phyloP scores from a whole-genome alignment of 495 filamentous ascomycete species.

The Neurospora tetraspora region DNA sequence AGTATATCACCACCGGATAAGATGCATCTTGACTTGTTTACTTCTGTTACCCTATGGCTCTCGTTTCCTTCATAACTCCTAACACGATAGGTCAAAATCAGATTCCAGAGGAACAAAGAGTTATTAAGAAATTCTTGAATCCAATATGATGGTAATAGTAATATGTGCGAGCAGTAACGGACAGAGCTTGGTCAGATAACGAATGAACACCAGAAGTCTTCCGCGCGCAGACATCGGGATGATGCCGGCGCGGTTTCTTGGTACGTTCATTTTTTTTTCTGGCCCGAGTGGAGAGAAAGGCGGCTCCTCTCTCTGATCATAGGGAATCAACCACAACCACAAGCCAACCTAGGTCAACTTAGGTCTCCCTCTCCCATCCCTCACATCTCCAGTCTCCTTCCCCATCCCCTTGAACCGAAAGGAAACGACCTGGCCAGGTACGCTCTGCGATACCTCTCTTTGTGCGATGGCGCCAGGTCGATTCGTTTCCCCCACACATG shows the following conservation, averaged over 20 bases:
- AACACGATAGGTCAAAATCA: not conserved
- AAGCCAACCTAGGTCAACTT: not conserved
- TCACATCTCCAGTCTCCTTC: not conserved
- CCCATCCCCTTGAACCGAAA: not conserved
- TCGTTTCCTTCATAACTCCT: no score
- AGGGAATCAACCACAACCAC: not conserved
- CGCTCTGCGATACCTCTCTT: not conserved
- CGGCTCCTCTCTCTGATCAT: not conserved
- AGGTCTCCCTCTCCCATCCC: not conserved
- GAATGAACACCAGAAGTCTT: not conserved
- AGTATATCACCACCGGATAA: no score
- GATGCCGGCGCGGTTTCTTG: not conserved
- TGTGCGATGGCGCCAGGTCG: not conserved
- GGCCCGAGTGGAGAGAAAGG: not conserved
- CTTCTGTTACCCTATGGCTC: no score
- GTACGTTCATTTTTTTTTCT: not conserved
- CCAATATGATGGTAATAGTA: not conserved
- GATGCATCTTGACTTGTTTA: no score
- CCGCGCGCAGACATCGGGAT: not conserved
- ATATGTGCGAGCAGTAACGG: not conserved
- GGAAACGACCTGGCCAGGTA: slow-evolving; percentile 5
- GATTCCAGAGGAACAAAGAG: not conserved
- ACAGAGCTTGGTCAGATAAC: not conserved
- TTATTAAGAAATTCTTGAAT: slow-evolving; percentile 7
- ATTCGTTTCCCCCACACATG: not conserved